Evolutionary conservation across 768 basidiomycete species (phyloP).

Genomic region (Mycena filopes): DNA sequence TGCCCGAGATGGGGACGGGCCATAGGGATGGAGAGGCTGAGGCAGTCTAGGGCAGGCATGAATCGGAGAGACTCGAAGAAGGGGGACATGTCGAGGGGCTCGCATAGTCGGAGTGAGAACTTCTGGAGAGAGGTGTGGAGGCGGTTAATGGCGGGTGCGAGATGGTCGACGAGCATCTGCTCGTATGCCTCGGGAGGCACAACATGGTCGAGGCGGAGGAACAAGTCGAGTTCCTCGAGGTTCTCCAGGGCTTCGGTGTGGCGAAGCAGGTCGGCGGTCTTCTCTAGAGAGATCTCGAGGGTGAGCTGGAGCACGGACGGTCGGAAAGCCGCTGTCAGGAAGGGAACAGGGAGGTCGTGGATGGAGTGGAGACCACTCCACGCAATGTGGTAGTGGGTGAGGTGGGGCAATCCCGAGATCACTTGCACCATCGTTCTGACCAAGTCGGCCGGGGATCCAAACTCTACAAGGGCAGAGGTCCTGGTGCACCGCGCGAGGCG

Average conservation of each 20-base stretch:
- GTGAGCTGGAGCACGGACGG: conserved; percentile 52
- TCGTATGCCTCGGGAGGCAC: conserved; percentile 37
- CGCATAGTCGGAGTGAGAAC: conserved; percentile 55
- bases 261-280: conserved; percentile 46
- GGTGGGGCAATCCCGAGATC: conserved; percentile 54
- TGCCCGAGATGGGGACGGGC: conserved; percentile 54
- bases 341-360: conserved; percentile 42
- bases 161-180: conserved; percentile 46
- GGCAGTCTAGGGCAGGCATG: conserved; percentile 47
- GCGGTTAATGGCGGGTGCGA: conserved; percentile 52
- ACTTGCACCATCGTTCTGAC: conserved; percentile 54
- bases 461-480: conserved; percentile 43
- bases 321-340: conserved; percentile 49
- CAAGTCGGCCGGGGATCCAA: conserved; percentile 50
- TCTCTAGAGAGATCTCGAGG: conserved; percentile 56
- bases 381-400: conserved; percentile 61
- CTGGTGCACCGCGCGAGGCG: conserved; percentile 36
- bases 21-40: conserved; percentile 54
- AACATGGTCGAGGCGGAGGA: conserved; percentile 52
- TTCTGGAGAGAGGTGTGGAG: conserved; percentile 49
- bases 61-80: conserved; percentile 48
- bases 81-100: conserved; percentile 56
- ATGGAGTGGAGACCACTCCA: conserved; percentile 55
- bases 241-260: conserved; percentile 43
- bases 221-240: conserved; percentile 55